Evolutionary conservation across 768 basidiomycete genomes (phyloP).

Genomic region (Dacryopinax primogenitus): DNA sequence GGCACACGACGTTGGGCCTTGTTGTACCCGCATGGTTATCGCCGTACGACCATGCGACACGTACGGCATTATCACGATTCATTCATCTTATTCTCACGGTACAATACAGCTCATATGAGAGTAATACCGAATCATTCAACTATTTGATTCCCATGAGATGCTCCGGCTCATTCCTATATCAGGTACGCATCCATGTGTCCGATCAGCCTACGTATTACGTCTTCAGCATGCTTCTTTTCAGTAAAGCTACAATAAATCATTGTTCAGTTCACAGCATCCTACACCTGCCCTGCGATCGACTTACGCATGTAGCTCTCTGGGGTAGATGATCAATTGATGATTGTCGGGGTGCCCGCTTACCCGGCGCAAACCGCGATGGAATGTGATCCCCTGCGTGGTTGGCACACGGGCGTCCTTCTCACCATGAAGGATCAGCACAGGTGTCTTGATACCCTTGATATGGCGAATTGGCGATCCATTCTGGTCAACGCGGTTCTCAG

Average conservation of each 20-base stretch:
- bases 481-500: neutral
- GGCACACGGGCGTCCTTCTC: conserved; percentile 14
- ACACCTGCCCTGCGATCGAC: too few species aligned
- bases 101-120: too few species aligned
- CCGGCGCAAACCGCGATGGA: conserved; percentile 14
- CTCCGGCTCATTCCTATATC: neutral
- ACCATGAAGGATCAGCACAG: conserved; percentile 16
- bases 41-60: too few species aligned
- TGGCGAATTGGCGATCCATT: conserved; percentile 12
- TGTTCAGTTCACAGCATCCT: neutral
- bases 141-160: too few species aligned
- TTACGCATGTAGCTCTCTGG: conserved; percentile 15
- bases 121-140: too few species aligned
- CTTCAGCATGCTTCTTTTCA: neutral
- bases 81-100: too few species aligned
- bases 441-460: conserved; percentile 15
- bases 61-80: too few species aligned
- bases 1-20: too few species aligned
- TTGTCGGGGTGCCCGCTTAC: conserved; percentile 13
- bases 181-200: neutral
- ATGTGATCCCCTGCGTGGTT: conserved; percentile 13
- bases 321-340: conserved; percentile 14
- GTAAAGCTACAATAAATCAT: neutral
- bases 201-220: neutral
- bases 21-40: too few species aligned